These are phyloP conservation scores for Pugionium cornutum DNA, from an alignment of 345 rosid genomes.

Conservation along the genomic window DNA sequence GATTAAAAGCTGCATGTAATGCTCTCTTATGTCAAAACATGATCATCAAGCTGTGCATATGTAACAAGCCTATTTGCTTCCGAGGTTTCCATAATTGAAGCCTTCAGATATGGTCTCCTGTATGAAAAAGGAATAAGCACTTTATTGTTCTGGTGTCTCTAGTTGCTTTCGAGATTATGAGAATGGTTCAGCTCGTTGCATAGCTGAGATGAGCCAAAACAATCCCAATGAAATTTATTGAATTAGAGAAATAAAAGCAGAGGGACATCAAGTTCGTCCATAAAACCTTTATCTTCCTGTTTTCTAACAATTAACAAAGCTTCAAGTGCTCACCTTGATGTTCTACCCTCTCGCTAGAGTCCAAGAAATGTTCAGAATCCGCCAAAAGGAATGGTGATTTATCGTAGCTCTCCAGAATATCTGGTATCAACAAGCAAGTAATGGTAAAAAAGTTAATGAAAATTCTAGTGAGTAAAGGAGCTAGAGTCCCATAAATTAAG, in stretches of 20 bases:
- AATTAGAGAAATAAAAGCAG: background rate
- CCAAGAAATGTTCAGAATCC: constrained; percentile 51
- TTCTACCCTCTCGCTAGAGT: constrained; percentile 50
- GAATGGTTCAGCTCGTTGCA: background rate
- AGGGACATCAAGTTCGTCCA: background rate
- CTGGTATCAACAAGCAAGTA: constrained; percentile 41
- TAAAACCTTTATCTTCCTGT: background rate
- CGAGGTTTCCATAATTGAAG: constrained; percentile 64
- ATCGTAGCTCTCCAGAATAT: constrained; percentile 70
- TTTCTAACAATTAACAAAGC: background rate
- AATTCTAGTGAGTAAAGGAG: background rate
- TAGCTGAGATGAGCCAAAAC: constrained; percentile 6
- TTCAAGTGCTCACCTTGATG: constrained; percentile 46
- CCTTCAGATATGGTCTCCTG: constrained; percentile 79
- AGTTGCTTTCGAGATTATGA: background rate
- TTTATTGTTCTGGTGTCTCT: constrained; percentile 1
- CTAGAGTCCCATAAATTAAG: background rate
- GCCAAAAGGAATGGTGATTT: constrained; percentile 65
- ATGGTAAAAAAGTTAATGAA: background rate
- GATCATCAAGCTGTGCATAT: constrained; percentile 8
- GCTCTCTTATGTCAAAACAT: constrained; percentile 5
- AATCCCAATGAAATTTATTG: background rate
- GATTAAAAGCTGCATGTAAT: background rate
- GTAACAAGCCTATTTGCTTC: constrained; percentile 48
- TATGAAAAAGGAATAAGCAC: constrained; percentile 24